Conservation (phyloP, 192 early-diverging fungal genomes). For the Thamnidium elegans region DNA sequence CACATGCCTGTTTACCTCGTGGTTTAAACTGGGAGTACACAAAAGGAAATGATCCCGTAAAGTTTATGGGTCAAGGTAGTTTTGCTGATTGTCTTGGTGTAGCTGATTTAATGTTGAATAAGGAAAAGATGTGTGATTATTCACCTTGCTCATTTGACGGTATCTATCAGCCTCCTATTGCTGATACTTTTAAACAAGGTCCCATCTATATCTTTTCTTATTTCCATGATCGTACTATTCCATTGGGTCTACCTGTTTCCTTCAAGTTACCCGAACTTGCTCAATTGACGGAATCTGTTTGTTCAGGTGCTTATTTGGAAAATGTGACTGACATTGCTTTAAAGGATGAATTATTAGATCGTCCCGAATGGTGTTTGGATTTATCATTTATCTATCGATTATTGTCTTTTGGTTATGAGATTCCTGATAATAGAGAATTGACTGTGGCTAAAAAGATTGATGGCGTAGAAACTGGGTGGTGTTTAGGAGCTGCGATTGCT, state of each 20-base stretch:
- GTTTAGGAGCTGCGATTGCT: constrained; percentile 77
- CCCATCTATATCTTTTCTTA: constrained; percentile 87
- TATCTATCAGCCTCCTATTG: constrained; percentile 71
- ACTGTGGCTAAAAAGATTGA: constrained; percentile 80
- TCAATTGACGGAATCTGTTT: constrained; percentile 57
- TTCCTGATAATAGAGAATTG: constrained; percentile 55
- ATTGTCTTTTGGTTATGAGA: constrained; percentile 68
- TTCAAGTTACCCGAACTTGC: constrained; percentile 63
- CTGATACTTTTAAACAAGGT: constrained; percentile 53
- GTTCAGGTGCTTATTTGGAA: constrained; percentile 46
- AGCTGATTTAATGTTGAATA: constrained; percentile 58
- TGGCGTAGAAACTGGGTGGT: constrained; percentile 85
- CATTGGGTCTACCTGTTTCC: constrained; percentile 51
- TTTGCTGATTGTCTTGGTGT: constrained; percentile 32
- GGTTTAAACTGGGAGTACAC: constrained; percentile 17
- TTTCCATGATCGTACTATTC: constrained; percentile 79
- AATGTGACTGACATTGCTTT: constrained; percentile 28
- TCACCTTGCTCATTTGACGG: constrained; percentile 79
- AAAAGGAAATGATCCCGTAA: constrained; percentile 1
- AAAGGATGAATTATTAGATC: constrained; percentile 40
- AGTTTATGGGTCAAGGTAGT: constrained; percentile 7
- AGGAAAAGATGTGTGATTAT: constrained; percentile 45
- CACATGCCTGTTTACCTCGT: constrained; percentile 51
- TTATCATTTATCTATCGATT: constrained; percentile 74
- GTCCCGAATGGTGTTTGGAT: constrained; percentile 75